Evolutionary conservation across 2,329 filamentous ascomycete species (phyloP), one percentile per base, ranked within the genome.

Genomic region (Neopestalotiopsis rosae): DNA sequence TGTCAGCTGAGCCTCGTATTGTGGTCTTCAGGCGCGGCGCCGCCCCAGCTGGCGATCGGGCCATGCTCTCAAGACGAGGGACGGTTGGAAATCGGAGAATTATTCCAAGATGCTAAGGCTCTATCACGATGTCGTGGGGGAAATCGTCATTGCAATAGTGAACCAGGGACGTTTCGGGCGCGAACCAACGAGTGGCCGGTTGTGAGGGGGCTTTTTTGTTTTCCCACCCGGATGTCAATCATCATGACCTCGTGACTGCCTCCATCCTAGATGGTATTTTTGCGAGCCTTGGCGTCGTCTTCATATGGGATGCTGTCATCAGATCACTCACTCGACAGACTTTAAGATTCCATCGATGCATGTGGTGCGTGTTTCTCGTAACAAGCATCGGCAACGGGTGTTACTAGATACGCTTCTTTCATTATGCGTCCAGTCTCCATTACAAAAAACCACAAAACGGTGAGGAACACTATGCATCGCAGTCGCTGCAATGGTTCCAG

Each of bases 1-100:
- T 62, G 59, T 62, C 59, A 62, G 59, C 59, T 62, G 59, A 62
- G 59, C 59, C 45, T 62, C 59, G 59, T 62, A 62, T 62, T 62
- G 59, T 62, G 32, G 57, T 62, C 34, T 62, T n/a, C 40, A 10
- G 40, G 59, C 45, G 45, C 59, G 59, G 59, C 59, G 59, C 59
- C 32, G 59, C 59, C 59, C 30, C 59, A 20, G 30, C 59, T 62
- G 57, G 24, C 57, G 24, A 34, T 34, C 57, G 57, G 24, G 57
- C 45, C 45, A 52, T 52, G 45, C 17, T 52, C 17, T 52, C n/a
- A 38, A 38, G 34, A 17, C 45, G 17, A 52, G 45, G 45, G 14
- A 52, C 45, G 45, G 17, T 9, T 20, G 45, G 45, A n/a, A 52
- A 52, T 20, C 45, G 45, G 45, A 52, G 45, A 52, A 52, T 52